Evolutionary conservation across 2,329 filamentous ascomycete genomes (phyloP), one percentile per base, ranked within the genome.

Genomic region (Claviceps monticola): DNA sequence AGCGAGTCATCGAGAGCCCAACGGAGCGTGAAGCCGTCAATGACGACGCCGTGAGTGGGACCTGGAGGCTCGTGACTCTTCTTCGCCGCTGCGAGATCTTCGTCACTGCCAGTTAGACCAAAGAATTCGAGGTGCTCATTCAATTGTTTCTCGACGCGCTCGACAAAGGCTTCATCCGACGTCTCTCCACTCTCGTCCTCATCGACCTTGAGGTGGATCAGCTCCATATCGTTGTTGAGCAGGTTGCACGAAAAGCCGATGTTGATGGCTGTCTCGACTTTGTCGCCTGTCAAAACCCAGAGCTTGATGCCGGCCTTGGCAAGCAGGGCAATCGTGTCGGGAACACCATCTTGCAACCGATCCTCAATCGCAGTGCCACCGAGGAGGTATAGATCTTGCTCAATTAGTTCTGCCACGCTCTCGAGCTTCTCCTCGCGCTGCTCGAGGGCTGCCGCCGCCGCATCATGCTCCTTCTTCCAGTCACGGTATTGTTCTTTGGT

Each of bases 181-280:
- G 70, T 69, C 21, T 71, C 61, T 16, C 77, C 70, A 9, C 71
- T 63, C 54, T 83, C 78, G 51, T 89, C 84, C 57, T 95, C 88
- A 1, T 86, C 79, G 34, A 93, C 77, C 64, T 94, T 94, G 59
- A 98, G 76, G 48, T 95, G 81, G 57, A 98, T 86, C 55, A 98
- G 73, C 59, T 98, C 93, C 93, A 98, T 96, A 59, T 95, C 88
- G 67, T 96, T 98, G 69, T 91, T 89, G 51, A 98, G 79, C 36
- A 98, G 76, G 60, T 98, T 98, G 73, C 94, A 98, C 11, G 94
- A 98, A 69, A 97, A 98, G 2, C 93, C 93, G 64, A 98, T 98
- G 71, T 98, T 98, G 80, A 98, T 98, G 53, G 94, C 93, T 23
- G 93, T 98, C 70, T 98, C 93, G 36, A 97, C 91, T 69, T 97